These are phyloP conservation scores for Chlamydomonas sp. DNA, from an alignment of 139 green algal genomes.

Conservation along the genomic window DNA sequence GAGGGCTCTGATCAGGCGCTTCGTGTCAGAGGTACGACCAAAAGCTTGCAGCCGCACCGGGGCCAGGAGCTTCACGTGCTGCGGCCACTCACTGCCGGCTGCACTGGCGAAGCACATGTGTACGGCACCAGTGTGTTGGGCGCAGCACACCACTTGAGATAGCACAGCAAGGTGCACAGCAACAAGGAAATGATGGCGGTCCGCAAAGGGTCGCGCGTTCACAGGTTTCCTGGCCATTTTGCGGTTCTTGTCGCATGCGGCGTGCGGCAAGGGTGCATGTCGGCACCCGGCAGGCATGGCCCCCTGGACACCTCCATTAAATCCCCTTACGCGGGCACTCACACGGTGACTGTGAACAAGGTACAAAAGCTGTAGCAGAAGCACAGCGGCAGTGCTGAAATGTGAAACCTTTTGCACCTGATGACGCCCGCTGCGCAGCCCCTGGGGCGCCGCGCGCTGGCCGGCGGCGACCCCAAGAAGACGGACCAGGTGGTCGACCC, in stretches of 20 bases:
- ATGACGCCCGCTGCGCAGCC: constrained; percentile 25
- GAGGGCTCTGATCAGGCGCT: constrained; percentile 12
- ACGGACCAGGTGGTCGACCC: constrained; percentile 20
- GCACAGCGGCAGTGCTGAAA: background rate
- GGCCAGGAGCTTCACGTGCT: background rate
- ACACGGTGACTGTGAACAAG: too few species aligned
- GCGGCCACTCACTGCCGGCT: background rate
- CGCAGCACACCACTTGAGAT: background rate
- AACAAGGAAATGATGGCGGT: too few species aligned
- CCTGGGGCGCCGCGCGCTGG: constrained; percentile 17
- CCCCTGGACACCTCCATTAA: too few species aligned
- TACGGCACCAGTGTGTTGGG: background rate
- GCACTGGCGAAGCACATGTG: background rate
- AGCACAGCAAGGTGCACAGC: background rate
- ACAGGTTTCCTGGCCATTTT: too few species aligned
- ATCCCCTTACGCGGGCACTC: too few species aligned
- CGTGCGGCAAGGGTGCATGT: too few species aligned
- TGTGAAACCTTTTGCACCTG: background rate
- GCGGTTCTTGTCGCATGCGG: too few species aligned
- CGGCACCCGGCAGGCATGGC: too few species aligned
- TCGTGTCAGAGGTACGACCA: constrained; percentile 44
- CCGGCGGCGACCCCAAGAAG: constrained; percentile 30
- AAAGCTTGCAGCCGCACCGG: background rate
- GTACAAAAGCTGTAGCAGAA: background rate
- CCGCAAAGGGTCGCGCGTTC: too few species aligned